Percentiles rank a stretch among this genome's conserved stretches.
Conservation (phyloP, 768 basidiomycete species). For the Lactarius evosmus region DNA sequence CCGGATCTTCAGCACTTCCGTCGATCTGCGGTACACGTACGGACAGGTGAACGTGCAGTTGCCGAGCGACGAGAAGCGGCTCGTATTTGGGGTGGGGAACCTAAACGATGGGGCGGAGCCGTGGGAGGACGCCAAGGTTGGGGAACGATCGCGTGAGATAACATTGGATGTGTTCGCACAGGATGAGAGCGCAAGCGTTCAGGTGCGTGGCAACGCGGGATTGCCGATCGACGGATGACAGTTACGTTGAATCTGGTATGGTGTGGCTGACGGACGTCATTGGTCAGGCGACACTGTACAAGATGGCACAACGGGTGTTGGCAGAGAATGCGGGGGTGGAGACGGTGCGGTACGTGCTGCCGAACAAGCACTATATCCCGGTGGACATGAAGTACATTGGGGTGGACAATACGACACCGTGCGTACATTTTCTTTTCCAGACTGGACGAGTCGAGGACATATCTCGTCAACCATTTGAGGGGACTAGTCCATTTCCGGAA, state of each 20-base stretch:
- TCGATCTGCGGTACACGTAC: conserved; percentile 75
- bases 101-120: conserved; percentile 34
- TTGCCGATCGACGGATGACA: conserved; percentile 2
- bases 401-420: conserved; percentile 69
- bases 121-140: conserved; percentile 59
- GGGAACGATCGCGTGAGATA: conserved; percentile 48
- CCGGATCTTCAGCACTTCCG: conserved; percentile 84
- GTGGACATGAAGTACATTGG: conserved; percentile 77
- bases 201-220: conserved; percentile 48
- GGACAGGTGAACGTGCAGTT: conserved; percentile 43
- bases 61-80: conserved; percentile 51
- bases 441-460: not conserved
- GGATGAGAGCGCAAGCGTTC: conserved; percentile 90
- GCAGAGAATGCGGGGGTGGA: conserved; percentile 58
- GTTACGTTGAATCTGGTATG: not conserved
- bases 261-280: not conserved
- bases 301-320: conserved; percentile 77
- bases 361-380: conserved; percentile 94
- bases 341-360: conserved; percentile 67
- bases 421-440: conserved; percentile 31
- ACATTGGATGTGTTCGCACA: conserved; percentile 81
- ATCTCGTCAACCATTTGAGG: conserved; percentile 1
- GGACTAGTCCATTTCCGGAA: conserved; percentile 21
- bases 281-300: conserved; percentile 82
- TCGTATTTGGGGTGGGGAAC: conserved; percentile 47